Evolutionary conservation across 768 basidiomycete genomes (phyloP).

Genomic region (Daedaleopsis nitida): DNA sequence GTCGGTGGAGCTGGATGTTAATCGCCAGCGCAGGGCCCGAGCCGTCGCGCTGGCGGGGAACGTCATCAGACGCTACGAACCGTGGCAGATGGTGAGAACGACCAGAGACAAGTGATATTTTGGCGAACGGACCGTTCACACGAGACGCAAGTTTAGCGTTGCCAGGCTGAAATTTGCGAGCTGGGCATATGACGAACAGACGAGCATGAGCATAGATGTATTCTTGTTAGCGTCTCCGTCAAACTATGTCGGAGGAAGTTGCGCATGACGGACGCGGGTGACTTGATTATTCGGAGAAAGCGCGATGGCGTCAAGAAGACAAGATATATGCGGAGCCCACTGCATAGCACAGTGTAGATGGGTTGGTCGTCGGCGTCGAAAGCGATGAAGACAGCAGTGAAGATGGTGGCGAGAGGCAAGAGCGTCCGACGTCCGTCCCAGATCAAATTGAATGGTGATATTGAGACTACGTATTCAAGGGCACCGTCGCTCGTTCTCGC

Average conservation of each 20-base stretch:
- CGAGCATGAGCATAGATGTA: background rate
- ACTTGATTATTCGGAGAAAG: background rate
- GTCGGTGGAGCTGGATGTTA: conserved; percentile 13
- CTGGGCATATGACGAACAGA: background rate
- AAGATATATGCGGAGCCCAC: background rate
- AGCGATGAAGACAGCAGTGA: too few species aligned
- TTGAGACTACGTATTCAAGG: too few species aligned
- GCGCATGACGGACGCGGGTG: background rate
- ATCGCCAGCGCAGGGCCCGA: conserved; percentile 1
- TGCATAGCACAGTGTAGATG: background rate
- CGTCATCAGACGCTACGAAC: conserved; percentile 9
- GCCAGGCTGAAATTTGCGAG: conserved; percentile 9
- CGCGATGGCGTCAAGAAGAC: background rate
- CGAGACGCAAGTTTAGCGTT: conserved; percentile 12
- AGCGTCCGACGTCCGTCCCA: background rate
- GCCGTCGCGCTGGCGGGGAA: conserved; percentile 7
- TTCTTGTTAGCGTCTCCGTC: background rate
- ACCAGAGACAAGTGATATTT: background rate
- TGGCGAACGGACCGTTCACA: conserved; percentile 5
- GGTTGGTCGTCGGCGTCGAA: too few species aligned
- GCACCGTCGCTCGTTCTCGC: too few species aligned
- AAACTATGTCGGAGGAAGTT: background rate
- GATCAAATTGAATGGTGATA: too few species aligned
- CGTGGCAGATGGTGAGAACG: conserved; percentile 20
- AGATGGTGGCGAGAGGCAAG: background rate